Conservation (phyloP, 2,329 filamentous ascomycete species). For the Epichloe baconii region DNA sequence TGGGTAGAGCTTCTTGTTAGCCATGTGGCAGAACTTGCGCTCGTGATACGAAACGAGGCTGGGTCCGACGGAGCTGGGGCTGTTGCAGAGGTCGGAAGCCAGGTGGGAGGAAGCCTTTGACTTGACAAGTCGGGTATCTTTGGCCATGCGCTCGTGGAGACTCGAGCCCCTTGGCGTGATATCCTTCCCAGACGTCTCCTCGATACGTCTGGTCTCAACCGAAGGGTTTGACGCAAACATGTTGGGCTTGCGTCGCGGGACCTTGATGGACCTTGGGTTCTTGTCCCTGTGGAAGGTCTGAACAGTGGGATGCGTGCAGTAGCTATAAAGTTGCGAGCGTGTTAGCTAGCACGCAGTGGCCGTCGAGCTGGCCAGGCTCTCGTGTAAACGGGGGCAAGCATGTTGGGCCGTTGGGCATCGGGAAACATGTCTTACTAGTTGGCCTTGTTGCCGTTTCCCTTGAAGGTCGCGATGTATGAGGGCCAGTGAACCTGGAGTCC, state of each 20-base stretch:
- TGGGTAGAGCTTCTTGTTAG: slow-evolving; percentile 7
- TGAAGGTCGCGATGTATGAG: background rate
- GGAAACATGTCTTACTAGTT: background rate
- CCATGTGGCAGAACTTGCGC: slow-evolving; percentile 11
- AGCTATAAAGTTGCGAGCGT: background rate
- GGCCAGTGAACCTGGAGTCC: background rate
- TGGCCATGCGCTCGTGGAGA: background rate
- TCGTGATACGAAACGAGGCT: slow-evolving; percentile 9
- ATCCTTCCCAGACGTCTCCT: background rate
- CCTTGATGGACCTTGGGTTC: background rate
- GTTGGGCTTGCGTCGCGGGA: background rate
- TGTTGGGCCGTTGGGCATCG: background rate
- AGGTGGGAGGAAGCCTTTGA: background rate
- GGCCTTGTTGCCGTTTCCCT: background rate
- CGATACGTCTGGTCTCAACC: too few species aligned
- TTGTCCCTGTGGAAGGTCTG: background rate
- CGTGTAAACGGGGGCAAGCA: too few species aligned
- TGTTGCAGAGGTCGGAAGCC: slow-evolving; percentile 8
- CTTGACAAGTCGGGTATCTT: background rate
- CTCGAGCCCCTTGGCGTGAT: background rate
- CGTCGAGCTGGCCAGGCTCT: too few species aligned
- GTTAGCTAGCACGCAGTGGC: background rate
- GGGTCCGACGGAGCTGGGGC: background rate
- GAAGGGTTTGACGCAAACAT: background rate
- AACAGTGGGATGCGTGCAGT: background rate